Evolutionary conservation across 208 protist species (phyloP).

Genomic region (Trypanosoma brucei): DNA sequence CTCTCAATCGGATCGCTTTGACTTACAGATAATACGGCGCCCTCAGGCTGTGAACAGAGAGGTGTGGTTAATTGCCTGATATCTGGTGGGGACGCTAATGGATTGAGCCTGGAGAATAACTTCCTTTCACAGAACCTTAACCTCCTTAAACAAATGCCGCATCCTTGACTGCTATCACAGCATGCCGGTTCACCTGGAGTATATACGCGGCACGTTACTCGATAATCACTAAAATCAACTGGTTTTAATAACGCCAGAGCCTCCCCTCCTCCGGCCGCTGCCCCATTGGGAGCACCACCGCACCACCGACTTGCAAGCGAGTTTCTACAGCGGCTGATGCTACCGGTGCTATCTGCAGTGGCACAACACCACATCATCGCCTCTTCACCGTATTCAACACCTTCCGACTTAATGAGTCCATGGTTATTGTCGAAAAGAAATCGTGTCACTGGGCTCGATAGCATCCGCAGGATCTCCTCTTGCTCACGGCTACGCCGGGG

Average conservation of each 20-base stretch:
- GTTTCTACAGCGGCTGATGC: no score
- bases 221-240: constrained; percentile 10
- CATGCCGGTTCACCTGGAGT: not conserved
- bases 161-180: not conserved
- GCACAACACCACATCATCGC: no score
- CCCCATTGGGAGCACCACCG: no score
- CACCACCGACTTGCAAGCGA: no score
- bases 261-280: no score
- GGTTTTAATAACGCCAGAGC: constrained; percentile 12
- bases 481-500: not conserved
- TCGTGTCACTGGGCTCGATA: constrained; percentile 20
- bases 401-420: not conserved
- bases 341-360: no score
- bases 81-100: not conserved
- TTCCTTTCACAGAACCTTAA: not conserved
- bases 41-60: no score
- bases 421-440: constrained; percentile 27
- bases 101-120: not conserved
- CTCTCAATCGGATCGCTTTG: no score
- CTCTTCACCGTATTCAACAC: not conserved
- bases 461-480: constrained; percentile 9
- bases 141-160: not conserved
- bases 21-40: no score
- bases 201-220: constrained; percentile 8
- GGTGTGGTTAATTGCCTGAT: not conserved